Base-by-base conservation (phyloP, 306 rosid genomes). In the Adenanthera pavonina region DNA sequence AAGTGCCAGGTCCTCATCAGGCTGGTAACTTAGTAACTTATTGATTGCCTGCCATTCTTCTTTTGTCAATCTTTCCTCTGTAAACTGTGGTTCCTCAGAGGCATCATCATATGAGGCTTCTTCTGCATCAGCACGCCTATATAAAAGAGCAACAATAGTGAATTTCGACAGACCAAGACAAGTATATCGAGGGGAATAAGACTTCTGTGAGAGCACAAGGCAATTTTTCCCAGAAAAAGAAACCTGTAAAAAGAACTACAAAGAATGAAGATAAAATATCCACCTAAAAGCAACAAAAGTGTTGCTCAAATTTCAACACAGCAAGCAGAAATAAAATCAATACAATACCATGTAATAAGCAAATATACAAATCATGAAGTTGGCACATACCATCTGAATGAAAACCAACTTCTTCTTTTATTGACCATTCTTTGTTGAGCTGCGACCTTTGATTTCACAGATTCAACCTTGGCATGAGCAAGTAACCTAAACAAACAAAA, bases 41-140 rank as follows among this genome's bases (percentile, higher is more conserved):
- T 92, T 92, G 52, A 95, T 88, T 81, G 97, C 99, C 85, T 92
- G 91, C 99, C 97, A 95, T 86, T 95, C 99, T 81, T 94, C 98
- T 80, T 87, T 94, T 13, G 98, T 92, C 85, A 94, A 84, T 78
- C 84, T 79, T 85, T 94, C 94, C 75, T 93, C 94, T n/a, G 68
- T 78, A 60, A 86, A 81, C 66, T 86, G 87, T 41, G 85, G 77
- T 44, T 84, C 93, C 88, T 89, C 89, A 8, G 93, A 72, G 85
- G 87, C 87, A 85, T 87, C 86, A 49, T 80, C 89, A 48, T 20
- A 82, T 71, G 88, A 81, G 74, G 83, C 81, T 83, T 88, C 94
- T 83, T 86, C 92, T 3, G 94, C 17, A 47, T 88, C 86, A 72
- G 87, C 71, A 78, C 78, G 15, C 99, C 98, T 95, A 79, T 47